Evolutionary conservation across 2,329 filamentous ascomycete species (phyloP).

Genomic region (Dissoconium aciculare): DNA sequence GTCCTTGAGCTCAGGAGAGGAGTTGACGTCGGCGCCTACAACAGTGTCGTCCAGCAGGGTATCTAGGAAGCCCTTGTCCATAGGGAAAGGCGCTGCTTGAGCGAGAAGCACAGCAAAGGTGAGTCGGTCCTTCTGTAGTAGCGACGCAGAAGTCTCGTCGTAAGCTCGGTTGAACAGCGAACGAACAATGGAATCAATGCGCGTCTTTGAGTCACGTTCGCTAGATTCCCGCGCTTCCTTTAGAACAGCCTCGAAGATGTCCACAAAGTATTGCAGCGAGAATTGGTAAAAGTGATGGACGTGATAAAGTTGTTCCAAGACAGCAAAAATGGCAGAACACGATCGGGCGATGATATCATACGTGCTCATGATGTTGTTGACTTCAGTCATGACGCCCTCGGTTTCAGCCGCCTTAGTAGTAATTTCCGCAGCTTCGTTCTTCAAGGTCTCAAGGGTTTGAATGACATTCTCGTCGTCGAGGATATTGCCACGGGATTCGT

Average conservation of each 20-base stretch:
- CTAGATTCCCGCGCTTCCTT: slow-evolving; percentile 67
- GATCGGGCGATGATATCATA: slow-evolving; percentile 88
- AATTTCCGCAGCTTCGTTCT: slow-evolving; percentile 94
- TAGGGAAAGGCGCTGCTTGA: slow-evolving; percentile 87
- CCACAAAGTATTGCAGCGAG: slow-evolving; percentile 92
- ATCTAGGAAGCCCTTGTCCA: slow-evolving; percentile 84
- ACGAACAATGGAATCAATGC: slow-evolving; percentile 78
- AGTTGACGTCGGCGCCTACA: slow-evolving; percentile 64
- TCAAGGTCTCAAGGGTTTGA: slow-evolving; percentile 90
- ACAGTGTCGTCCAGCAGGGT: slow-evolving; percentile 65
- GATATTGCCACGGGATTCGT: slow-evolving; percentile 94
- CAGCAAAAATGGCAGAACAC: slow-evolving; percentile 93
- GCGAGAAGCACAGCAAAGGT: slow-evolving; percentile 89
- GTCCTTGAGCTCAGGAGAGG: slow-evolving; percentile 46
- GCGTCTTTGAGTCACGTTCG: slow-evolving; percentile 38
- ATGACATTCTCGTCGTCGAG: slow-evolving; percentile 97
- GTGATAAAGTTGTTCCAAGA: slow-evolving; percentile 92
- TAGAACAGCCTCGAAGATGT: slow-evolving; percentile 90
- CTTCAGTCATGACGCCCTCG: slow-evolving; percentile 94
- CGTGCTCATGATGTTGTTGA: slow-evolving; percentile 86
- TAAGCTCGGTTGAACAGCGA: slow-evolving; percentile 86
- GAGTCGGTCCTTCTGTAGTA: slow-evolving; percentile 87
- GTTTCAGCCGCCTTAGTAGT: slow-evolving; percentile 92
- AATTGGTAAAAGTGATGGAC: slow-evolving; percentile 99
- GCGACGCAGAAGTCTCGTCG: slow-evolving; percentile 78